Base-by-base conservation (phyloP, 2,329 filamentous ascomycete genomes). In the Ceratocystis diversiconidia region DNA sequence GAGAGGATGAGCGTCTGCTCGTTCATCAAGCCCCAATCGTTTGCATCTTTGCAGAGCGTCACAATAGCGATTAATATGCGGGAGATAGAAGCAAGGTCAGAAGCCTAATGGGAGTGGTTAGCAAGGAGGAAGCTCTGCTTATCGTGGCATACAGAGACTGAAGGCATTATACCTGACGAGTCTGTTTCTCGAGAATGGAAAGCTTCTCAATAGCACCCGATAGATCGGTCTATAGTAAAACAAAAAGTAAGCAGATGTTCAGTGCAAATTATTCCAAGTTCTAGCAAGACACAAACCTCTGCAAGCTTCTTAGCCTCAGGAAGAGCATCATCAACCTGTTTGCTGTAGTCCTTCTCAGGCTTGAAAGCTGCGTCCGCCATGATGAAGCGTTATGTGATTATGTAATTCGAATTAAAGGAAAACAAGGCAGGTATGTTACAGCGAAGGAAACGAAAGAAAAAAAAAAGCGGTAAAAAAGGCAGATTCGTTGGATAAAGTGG, bases 311-410 rank as follows among this genome's bases (percentile, higher is more conserved):
- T 86, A 67, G 91, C 90, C 78, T 96, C 91, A 62, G 90, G 89
- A 71, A 99, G 86, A 77, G 90, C 85, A 78, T 88, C 85, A 81
- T 97, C 92, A 73, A 90, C 90, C 78, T 97, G 92, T 79, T 96
- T 95, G 74, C 89, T 88, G 84, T 89, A 96, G 85, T 99, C 94
- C 87, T 95, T 96, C 82, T 99, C 94, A 73, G 92, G 90, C 84
- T 95, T 95, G 76, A 94, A 78, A 73, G 82, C 78, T 77, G 85
- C 85, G 78, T 91, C 89, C 73, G 91, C 88, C 91, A 95, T 95
- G 74, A 65, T 65, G 63, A 44, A 61, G 57, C 48, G 57, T 50
- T 30, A 32, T 63, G 50, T 66, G 50, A 57, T 46, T 19, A 52
- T 55, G 15, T 52, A 63, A 50, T 63, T 43, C 41, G 10, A 30